Evolutionary conservation across 139 green algal genomes (phyloP).

Genomic region (Chlamydomonas asymmetrica): DNA sequence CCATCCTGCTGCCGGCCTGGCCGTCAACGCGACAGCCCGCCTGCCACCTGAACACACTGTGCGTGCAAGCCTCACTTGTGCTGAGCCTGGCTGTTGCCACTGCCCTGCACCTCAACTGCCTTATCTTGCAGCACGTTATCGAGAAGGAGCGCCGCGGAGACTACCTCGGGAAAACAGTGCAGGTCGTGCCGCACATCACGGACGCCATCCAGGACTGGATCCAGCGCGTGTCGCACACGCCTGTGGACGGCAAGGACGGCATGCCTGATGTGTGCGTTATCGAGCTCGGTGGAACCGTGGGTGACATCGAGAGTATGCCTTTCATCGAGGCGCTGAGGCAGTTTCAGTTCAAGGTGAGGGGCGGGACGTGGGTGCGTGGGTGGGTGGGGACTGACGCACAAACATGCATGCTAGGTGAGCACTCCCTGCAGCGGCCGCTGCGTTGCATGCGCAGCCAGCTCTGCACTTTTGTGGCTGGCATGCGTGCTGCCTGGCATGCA

Average conservation of each 20-base stretch:
- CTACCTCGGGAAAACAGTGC: conserved; percentile 98
- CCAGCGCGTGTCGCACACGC: conserved; percentile 88
- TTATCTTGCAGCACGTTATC: conserved; percentile 76
- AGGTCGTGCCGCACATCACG: conserved; percentile 98
- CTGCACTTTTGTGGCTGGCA: too few species aligned
- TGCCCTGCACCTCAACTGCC: neutral
- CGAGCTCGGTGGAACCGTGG: conserved; percentile 97
- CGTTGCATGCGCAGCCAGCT: too few species aligned
- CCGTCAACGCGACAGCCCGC: too few species aligned
- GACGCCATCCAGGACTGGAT: conserved; percentile 99
- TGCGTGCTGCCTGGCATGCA: too few species aligned
- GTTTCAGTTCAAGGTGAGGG: conserved; percentile 70
- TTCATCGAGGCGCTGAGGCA: conserved; percentile 94
- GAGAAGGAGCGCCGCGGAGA: conserved; percentile 92
- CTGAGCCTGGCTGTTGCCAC: neutral
- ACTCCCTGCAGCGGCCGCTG: too few species aligned
- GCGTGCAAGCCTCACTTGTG: neutral
- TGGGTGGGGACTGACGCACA: too few species aligned
- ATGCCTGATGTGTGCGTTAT: conserved; percentile 96
- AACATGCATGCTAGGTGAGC: too few species aligned
- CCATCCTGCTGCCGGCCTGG: neutral
- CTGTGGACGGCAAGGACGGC: conserved; percentile 84
- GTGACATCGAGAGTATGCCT: conserved; percentile 98
- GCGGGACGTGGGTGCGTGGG: too few species aligned
- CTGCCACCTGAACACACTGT: too few species aligned